Base-by-base conservation (phyloP, 2,329 filamentous ascomycete species). In the Metarhizium rileyi region DNA sequence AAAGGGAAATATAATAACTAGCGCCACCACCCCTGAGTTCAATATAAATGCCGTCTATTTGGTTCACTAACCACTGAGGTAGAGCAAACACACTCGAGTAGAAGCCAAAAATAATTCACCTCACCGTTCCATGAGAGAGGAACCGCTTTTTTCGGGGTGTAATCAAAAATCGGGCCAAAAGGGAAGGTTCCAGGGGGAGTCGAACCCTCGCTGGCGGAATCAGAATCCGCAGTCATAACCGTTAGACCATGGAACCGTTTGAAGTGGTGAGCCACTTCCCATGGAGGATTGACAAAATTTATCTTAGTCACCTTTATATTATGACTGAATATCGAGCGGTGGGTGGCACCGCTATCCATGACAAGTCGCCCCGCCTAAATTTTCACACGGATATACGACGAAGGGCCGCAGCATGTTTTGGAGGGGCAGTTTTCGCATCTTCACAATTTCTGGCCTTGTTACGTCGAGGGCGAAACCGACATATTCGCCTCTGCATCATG, bases 141-240 rank as follows among this genome's bases (percentile, higher is more conserved):
- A 44, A 5, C 25, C 4, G n/a, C 8, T 16, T 4, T 27, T 28
- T 14, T 6, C 18, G 14, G 33, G 40, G 22, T 16, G 25, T 30
- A 40, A 10, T 28, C 41, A 45, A 48, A 14, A 44, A 42, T 44
- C 9, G 7, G 8, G 14, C 12, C 18, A 47, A 38, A 53, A 46
- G 36, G 16, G 33, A 18, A 64, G 63, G 63, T 65, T 58, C 59
- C 59, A 59, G 61, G 40, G 62, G 62, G 63, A 65, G 62, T 65
- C 62, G 61, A 63, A 64, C 61, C 62, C 61, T 63, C 61, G 61
- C 62, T 65, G 63, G 61, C 61, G 61, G 63, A 64, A 64, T 64
- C 61, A 64, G 54, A 55, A 55, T 64, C 63, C 61, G 63, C 62
- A 65, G 62, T 65, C 62, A 65, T 65, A 56, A 62, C 62, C 61